phyloP scores from a whole-genome alignment of 2,329 filamentous ascomycete genomes.

The Byssothecium circinans region DNA sequence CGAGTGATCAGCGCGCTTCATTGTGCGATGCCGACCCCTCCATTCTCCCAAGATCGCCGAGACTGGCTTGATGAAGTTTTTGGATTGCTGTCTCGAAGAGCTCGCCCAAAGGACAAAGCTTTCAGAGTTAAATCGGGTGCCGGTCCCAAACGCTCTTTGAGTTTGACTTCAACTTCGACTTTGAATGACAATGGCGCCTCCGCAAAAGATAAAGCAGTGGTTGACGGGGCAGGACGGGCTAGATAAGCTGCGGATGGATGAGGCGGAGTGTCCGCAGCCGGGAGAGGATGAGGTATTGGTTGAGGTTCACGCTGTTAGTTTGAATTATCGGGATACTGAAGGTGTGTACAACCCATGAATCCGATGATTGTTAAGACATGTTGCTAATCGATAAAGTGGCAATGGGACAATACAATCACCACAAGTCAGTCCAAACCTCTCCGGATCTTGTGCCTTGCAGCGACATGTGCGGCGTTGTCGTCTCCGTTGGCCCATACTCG shows the following conservation, averaged over 20 bases:
- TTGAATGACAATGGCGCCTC: conserved; percentile 23
- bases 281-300: conserved; percentile 53
- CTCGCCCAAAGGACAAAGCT: conserved; percentile 2
- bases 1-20: not conserved
- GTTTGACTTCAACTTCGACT: conserved; percentile 3
- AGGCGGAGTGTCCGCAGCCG: conserved; percentile 37
- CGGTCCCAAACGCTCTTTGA: not conserved
- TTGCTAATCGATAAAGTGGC: conserved; percentile 51
- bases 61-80: conserved; percentile 40
- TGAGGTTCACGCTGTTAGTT: conserved; percentile 54
- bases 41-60: conserved; percentile 39
- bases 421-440: conserved; percentile 53
- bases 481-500: conserved; percentile 49
- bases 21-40: conserved; percentile 36
- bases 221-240: conserved; percentile 48
- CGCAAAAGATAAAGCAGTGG: conserved; percentile 45
- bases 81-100: conserved; percentile 24
- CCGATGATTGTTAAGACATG: too few species aligned
- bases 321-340: conserved; percentile 58
- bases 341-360: too few species aligned
- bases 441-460: conserved; percentile 64
- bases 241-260: conserved; percentile 43
- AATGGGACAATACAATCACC: conserved; percentile 68
- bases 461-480: conserved; percentile 68
- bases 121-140: conserved; percentile 1